Evolutionary conservation across 257 asterid genomes (phyloP).

Genomic region (Catharanthus roseus): DNA sequence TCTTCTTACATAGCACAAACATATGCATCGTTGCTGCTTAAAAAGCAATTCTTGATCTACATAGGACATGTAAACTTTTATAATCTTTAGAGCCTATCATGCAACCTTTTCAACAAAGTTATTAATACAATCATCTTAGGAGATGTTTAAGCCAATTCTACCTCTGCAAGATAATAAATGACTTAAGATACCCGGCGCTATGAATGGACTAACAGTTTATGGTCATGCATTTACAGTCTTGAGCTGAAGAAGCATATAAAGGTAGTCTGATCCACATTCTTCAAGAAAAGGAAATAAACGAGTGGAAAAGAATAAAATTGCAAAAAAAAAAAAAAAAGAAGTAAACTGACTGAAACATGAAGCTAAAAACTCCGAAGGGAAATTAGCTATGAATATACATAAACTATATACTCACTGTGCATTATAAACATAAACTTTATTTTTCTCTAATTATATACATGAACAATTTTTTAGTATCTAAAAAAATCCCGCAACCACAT

Average conservation of each 20-base stretch:
- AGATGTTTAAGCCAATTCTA: background rate
- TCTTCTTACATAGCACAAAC: background rate
- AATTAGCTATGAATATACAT: too few species aligned
- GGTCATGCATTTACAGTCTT: background rate
- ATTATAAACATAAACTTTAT: too few species aligned
- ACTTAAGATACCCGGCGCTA: background rate
- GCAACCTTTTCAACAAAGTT: too few species aligned
- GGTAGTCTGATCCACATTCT: background rate
- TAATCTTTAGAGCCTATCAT: background rate
- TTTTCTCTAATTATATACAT: too few species aligned
- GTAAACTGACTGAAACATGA: background rate
- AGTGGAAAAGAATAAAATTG: background rate
- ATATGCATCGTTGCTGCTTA: background rate
- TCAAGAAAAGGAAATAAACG: background rate
- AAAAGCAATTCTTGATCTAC: background rate
- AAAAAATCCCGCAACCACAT: too few species aligned
- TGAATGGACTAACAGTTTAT: background rate
- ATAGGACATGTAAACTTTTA: background rate
- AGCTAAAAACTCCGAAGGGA: background rate
- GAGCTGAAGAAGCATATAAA: background rate
- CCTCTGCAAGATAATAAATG: background rate
- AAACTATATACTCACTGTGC: too few species aligned
- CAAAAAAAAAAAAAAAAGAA: too few species aligned
- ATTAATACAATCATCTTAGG: background rate
- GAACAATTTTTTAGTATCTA: too few species aligned